Evolutionary conservation across 768 basidiomycete genomes (phyloP), one percentile per base, ranked within the genome.

Genomic region (Tulasnella sp.): DNA sequence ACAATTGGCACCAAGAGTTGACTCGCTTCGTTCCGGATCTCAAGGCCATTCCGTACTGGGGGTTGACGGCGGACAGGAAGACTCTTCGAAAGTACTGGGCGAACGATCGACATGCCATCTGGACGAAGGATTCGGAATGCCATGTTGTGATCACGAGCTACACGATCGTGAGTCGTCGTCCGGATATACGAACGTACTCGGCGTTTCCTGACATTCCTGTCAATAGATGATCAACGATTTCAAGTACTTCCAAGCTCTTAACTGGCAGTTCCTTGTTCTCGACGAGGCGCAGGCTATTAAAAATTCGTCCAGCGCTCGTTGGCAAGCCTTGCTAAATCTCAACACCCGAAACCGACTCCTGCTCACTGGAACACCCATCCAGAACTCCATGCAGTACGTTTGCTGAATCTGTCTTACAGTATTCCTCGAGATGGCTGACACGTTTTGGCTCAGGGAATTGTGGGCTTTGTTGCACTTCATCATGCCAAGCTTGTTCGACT

Each of bases 251-350:
- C 94, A 97, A 81, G 89, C 93, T 49, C 91, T 98, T 78, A 97
- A 95, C 81, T 99, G 97, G 97, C 97, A 99, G 84, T 99, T 99
- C 82, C 99, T 99, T 97, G 89, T 99, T 77, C 87, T 99, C n/a
- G 97, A 99, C 80, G 97, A 99, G 83, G 97, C 97, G 1, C 97
- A 99, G 83, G 98, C 98, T 76, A 99, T 99, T 87, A 99, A 99
- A 86, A 97, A 96, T 81, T 96, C 97, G 31, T 89, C 93, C 31
- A 95, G 93, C 83, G 93, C 94, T 11, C 88, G 97, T 58, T 99
- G 97, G 97, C 99, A 98, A 84, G 97, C 96, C 0, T 85, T 99
- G 22, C 89, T 99, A 67, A 93, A 94, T 22, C 95, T 99, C 83
- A 94, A 96, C 39, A 99, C 97, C 81, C 89, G 97, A 74, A 99